Base-by-base conservation (phyloP, 169 alveolate genomes). In the Cryptosporidium bovis region DNA sequence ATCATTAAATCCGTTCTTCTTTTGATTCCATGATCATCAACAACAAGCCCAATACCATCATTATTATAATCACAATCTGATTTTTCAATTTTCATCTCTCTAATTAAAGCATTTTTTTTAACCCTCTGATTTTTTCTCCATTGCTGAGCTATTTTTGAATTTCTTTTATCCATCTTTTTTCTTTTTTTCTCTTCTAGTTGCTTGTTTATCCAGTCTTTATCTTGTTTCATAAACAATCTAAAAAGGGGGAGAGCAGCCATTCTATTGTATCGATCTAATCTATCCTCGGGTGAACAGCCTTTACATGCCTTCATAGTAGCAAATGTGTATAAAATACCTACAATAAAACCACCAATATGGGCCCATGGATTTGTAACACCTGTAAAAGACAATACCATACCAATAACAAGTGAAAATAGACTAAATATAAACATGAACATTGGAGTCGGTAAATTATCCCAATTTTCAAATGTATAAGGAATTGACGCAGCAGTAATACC, bases 401-500 rank as follows among this genome's bases (percentile, higher is more conserved):
- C 87, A 44, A 77, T 77, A 46, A 77, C 46, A 2, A 77, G 51
- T 6, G 87, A 77, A 60, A 77, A 33, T 44, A 77, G 29, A 62
- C 71, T 62, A 40, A 77, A 77, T 10, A 77, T 62, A 27, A 77
- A 77, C 87, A 77, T 60, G 56, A 77, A 77, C 71, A 77, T 60
- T 18, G 87, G 87, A 0, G 69, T 51, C 20, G 87, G 87, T 34
- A 77, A 56, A 77, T 77, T 77, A 40, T 77, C 46, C 87, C 87
- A 77, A 62, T 77, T 56, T 24, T 77, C 87, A 77, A 77, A 77
- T 20, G 87, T 60, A 68, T 94, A 94, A 6, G 97, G 94, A 40
- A 95, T 82, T 58, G 94, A 60, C 13, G 95, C 97, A n/a, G 97
- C 97, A 65, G 93, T 85, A 12, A 95, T 91, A 12, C 97, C 97